phyloP scores from a whole-genome alignment of 352 stramenopile species.

The Globisporangium viniferum region DNA sequence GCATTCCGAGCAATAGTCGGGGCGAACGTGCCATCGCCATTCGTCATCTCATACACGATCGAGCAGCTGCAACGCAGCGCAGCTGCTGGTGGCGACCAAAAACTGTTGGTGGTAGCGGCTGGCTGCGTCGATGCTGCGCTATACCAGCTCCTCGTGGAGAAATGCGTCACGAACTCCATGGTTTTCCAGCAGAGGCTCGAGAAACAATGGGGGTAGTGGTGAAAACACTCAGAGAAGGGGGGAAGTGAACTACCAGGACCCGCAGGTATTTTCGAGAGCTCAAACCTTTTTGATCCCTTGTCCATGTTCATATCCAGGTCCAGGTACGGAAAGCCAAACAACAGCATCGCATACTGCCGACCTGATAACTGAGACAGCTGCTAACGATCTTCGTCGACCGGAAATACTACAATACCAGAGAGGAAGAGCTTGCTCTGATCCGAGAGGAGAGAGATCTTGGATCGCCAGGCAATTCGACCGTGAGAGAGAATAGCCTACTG shows the following conservation, averaged over 20 bases:
- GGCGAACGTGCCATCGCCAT: slow-evolving; percentile 1
- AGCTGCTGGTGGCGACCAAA: background rate
- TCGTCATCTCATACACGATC: slow-evolving; percentile 16
- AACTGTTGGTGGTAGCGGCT: background rate
- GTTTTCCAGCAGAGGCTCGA: slow-evolving; percentile 9
- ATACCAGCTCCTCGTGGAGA: slow-evolving; percentile 11
- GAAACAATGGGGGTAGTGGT: slow-evolving; percentile 2
- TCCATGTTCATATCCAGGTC: too few relatives aligned
- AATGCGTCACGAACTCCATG: slow-evolving; percentile 8
- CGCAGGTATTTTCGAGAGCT: too few relatives aligned
- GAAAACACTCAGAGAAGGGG: background rate
- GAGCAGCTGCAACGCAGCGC: slow-evolving; percentile 9
- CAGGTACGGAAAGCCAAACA: too few relatives aligned
- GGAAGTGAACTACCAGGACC: too few relatives aligned
- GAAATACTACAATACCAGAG: background rate
- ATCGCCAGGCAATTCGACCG: background rate
- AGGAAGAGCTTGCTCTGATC: too few relatives aligned
- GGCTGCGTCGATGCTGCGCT: slow-evolving; percentile 12
- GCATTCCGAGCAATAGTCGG: slow-evolving; percentile 2
- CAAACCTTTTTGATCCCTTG: too few relatives aligned
- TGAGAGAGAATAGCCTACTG: too few relatives aligned
- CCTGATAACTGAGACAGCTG: background rate
- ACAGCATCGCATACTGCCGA: too few relatives aligned
- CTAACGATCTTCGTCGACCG: background rate
- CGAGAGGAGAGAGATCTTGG: too few relatives aligned